Base-by-base conservation (phyloP, 768 basidiomycete genomes). In the Clavulina sp. region DNA sequence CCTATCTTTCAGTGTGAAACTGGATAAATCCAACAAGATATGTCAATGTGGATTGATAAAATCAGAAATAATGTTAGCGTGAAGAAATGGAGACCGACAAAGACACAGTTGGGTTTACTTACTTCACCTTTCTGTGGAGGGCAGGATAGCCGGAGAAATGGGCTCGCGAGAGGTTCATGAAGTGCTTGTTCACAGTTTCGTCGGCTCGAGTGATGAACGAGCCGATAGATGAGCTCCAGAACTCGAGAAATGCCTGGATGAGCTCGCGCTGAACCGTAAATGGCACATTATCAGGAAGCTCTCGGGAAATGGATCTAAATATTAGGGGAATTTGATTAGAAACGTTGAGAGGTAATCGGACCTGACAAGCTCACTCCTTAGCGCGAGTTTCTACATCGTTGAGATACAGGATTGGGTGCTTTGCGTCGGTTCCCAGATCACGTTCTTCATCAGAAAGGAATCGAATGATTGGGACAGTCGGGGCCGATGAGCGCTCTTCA, bases 251-350 rank as follows among this genome's bases (percentile, higher is more conserved):
- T 24, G 31, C 30, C 21, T 24, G 5, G 7, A 54, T 55, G 5
- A 49, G 24, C 7, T 56, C 31, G 0, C 67, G 69, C 44, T 78
- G 78, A 13, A 75, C 59, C 0, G 77, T 75, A 9, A 69, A 70
- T 0, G 78, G 76, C 0, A 75, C 80, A 54, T 73, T 71, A 13
- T 74, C 77, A 0, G 81, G 81, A 0, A 84, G 69, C 57, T 84
- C 81, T 1, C 84, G 74, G 0, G 81, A 78, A 3, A 77, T 71
- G 1, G 82, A 74, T 21, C 84, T 85, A 52, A 36, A 49, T 3
- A 43, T 13, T 21, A 30, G 24, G 21, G 5, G 13, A 0, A 30
- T 3, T 7, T 21, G 23, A 41, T 13, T 7, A 30, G 51, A 3
- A 50, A 3, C 7, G 34, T 23, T 16, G 4, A 32, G 5, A 3